A percentile compares a stretch with the other conserved stretches of the same genome.
phyloP scores from a whole-genome alignment of 2,329 filamentous ascomycete species.

The Grosmannia clavigera region DNA sequence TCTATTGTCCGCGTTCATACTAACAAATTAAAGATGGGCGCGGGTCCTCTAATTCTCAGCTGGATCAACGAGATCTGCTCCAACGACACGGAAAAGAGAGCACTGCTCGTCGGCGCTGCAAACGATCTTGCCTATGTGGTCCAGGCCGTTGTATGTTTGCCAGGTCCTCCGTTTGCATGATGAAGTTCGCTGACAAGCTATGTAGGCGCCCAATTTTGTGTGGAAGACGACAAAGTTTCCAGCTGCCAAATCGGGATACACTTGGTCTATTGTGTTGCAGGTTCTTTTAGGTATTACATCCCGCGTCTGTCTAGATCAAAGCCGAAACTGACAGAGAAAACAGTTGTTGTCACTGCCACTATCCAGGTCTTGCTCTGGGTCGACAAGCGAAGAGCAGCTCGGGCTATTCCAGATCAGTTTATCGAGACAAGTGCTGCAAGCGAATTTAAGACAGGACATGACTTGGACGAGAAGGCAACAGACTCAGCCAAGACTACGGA shows the following conservation, averaged over 20 bases:
- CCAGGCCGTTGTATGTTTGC: conserved; percentile 17
- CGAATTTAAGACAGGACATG: neutral
- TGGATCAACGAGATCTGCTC: conserved; percentile 18
- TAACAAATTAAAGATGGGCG: conserved; percentile 15
- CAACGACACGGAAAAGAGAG: conserved; percentile 16
- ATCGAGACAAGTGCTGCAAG: neutral
- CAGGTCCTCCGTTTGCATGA: neutral
- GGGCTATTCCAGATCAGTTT: neutral
- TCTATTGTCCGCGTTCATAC: neutral
- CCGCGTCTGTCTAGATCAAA: neutral
- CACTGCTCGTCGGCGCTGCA: conserved; percentile 14
- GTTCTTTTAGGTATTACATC: conserved; percentile 19
- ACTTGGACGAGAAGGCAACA: neutral
- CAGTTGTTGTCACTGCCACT: neutral
- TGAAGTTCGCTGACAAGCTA: neutral
- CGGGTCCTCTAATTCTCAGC: conserved; percentile 24
- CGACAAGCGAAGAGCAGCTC: neutral
- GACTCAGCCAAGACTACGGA: neutral
- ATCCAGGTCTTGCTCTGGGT: neutral
- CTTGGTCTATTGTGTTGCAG: conserved; percentile 22
- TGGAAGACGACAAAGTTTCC: conserved; percentile 29
- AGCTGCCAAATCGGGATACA: conserved; percentile 23
- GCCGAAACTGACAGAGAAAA: neutral
- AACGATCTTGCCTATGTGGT: conserved; percentile 17
- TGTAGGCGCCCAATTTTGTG: conserved; percentile 25